A percentile compares a stretch with the other conserved stretches of the same genome.
Evolutionary conservation across 257 asterid species (phyloP).

Genomic region (Prunella vulgaris): DNA sequence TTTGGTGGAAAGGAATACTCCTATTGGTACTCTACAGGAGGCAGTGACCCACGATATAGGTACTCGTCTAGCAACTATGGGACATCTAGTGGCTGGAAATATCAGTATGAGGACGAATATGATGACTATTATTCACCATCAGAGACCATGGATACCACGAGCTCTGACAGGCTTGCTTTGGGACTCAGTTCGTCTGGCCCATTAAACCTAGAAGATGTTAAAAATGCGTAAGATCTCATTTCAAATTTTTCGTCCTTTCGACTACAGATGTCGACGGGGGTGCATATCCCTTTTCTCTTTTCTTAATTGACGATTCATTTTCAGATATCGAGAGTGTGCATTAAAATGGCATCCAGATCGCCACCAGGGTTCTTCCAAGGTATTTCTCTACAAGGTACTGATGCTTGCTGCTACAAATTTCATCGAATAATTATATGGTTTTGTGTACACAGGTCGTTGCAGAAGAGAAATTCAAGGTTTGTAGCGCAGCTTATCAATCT

Average conservation of each 20-base stretch:
- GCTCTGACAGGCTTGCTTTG: constrained; percentile 64
- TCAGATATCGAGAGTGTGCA: constrained; percentile 85
- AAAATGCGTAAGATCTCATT: constrained; percentile 65
- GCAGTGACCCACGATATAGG: constrained; percentile 48
- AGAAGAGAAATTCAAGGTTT: constrained; percentile 89
- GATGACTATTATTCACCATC: constrained; percentile 55
- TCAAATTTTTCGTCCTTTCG: no score
- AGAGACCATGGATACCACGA: constrained; percentile 25
- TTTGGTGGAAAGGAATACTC: constrained; percentile 49
- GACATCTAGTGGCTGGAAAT: constrained; percentile 25
- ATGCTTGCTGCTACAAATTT: neutral
- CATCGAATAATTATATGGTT: neutral
- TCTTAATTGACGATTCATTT: constrained; percentile 11
- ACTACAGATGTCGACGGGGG: no score
- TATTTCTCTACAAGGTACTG: constrained; percentile 18
- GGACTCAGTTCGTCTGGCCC: constrained; percentile 82
- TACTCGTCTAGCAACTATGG: constrained; percentile 26
- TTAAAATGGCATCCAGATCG: constrained; percentile 99
- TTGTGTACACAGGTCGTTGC: constrained; percentile 53
- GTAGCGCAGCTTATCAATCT: constrained; percentile 90
- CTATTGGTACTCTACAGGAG: constrained; percentile 51
- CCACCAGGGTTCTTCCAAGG: constrained; percentile 92
- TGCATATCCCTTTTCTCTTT: no score
- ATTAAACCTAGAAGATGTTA: constrained; percentile 70
- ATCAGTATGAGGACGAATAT: constrained; percentile 42